Base-by-base conservation (phyloP, 176 grass and related monocot species). In the Avena eriantha region DNA sequence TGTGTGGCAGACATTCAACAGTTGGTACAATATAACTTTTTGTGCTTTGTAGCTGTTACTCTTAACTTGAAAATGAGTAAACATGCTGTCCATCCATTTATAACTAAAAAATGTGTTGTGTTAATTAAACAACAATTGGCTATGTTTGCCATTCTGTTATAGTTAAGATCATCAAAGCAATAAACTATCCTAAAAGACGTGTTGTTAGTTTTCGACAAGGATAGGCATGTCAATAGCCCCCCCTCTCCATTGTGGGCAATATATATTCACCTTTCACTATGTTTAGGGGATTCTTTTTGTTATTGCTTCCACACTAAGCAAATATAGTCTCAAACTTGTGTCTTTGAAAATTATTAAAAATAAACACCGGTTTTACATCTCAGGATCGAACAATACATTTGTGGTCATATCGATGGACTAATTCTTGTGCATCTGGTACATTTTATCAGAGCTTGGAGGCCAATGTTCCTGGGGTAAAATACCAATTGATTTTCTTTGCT, bases 381-480 rank as follows among this genome's bases (percentile, higher is more conserved):
- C 26, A 12, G 7, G 57, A 73, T 54, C 16, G 48, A 54, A 80
- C 11, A 18, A 35, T 75, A 29, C 16, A 17, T 86, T 70, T 54
- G 4, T 90, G 57, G 36, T 34, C 24, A 15, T 33, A 66, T 66
- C 13, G 63, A 73, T 85, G 76, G 11, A 29, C 78, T 88, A 86
- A 83, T 72, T 77, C 36, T 56, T 85, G 29, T 64, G 49, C 26
- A 79, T 82, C 23, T 51, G 15, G 60, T 76, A 53, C 17, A 39
- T 81, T 89, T 82, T 84, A 47, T 55, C 72, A 97, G 95, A 93
- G 79, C 65, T 93, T 85, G 87, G 82, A 90, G 95, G 95, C 49
- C 84, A 93, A 75, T 97, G 92, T 82, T 88, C 83, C 50, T 97
- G 93, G 87, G 95, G 95, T 53, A 89, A 90, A 69, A 91, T 97